Base-by-base conservation (phyloP, 2,329 filamentous ascomycete genomes). In the Aureobasidium sp. region DNA sequence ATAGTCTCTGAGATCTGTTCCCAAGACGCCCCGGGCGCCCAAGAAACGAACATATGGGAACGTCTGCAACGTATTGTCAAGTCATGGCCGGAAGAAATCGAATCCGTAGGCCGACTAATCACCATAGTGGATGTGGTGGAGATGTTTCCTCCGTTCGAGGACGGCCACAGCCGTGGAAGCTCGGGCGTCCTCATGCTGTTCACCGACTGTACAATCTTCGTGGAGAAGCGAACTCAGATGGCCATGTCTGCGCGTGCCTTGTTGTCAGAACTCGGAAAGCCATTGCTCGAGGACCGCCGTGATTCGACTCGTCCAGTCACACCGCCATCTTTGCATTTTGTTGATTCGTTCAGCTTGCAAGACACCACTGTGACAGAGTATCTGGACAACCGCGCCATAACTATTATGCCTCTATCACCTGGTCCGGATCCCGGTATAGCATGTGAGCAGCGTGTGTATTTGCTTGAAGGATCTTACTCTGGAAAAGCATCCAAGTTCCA, bases 1-100 rank as follows among this genome's bases (percentile, higher is more conserved):
- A 89, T 96, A 57, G 91, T 99, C 65, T 91, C 92, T 21, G 94
- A 95, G 58, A 99, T 99, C 45, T 99, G 94, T 74, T 95, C 93
- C 17, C 86, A 96, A 75, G 93, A 96, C 67, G 81, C 88, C 76
- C 70, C 88, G 68, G 68, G 79, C 73, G 74, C 78, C 3, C 87
- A 90, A 68, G 88, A 90, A 66, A 85, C 86, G 10, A 88, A 89
- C 65, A 79, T 90, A 46, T 82, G 87, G 35, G 87, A 85, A 65
- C 85, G 89, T 43, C 77, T 96, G 50, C 86, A 86, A 64, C 86
- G 87, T 65, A 82, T 94, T 72, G 82, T 95, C 43, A 84, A 89
- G 67, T 83, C 81, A 47, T 95, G 90, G 90, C 90, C 90, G 1
- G 69, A 76, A 23, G 81, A 86, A 53, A 81, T 92, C 25, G 57